These are phyloP conservation scores for Kuraishia ogatae DNA, from an alignment of 805 yeast genomes.

Conservation along the genomic window DNA sequence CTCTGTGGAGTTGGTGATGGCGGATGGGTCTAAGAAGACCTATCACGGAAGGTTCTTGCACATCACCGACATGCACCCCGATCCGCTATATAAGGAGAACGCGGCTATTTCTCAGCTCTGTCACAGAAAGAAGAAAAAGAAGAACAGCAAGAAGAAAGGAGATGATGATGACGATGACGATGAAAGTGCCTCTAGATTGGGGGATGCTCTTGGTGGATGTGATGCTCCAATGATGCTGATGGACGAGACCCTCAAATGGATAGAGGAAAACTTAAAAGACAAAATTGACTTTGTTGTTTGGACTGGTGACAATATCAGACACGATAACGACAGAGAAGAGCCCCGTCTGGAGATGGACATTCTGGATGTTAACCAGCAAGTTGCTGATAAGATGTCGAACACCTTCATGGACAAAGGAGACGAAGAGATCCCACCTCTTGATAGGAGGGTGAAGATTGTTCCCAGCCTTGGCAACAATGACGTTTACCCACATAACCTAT, in stretches of 20 bases:
- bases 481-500: slow-evolving; percentile 81
- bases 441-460: slow-evolving; percentile 33
- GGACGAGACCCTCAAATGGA: slow-evolving; percentile 59
- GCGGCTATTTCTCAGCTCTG: slow-evolving; percentile 42
- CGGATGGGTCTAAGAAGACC: neutral
- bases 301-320: slow-evolving; percentile 88
- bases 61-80: slow-evolving; percentile 84
- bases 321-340: slow-evolving; percentile 64
- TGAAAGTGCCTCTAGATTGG: slow-evolving; percentile 55
- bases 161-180: slow-evolving; percentile 10
- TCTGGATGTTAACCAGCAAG: slow-evolving; percentile 54
- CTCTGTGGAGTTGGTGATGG: neutral
- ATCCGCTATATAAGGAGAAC: slow-evolving; percentile 51
- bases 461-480: slow-evolving; percentile 84
- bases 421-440: slow-evolving; percentile 15
- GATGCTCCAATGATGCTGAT: slow-evolving; percentile 63
- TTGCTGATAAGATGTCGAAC: slow-evolving; percentile 42
- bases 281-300: slow-evolving; percentile 80
- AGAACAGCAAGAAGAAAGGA: neutral
- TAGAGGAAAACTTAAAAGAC: slow-evolving; percentile 53
- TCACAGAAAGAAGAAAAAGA: slow-evolving; percentile 35
- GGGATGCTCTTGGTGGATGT: slow-evolving; percentile 71
- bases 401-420: slow-evolving; percentile 42
- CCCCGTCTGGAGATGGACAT: slow-evolving; percentile 74
- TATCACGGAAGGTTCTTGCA: slow-evolving; percentile 75